Evolutionary conservation across 2,329 filamentous ascomycete genomes (phyloP).

Genomic region (Dissoconium aciculare): DNA sequence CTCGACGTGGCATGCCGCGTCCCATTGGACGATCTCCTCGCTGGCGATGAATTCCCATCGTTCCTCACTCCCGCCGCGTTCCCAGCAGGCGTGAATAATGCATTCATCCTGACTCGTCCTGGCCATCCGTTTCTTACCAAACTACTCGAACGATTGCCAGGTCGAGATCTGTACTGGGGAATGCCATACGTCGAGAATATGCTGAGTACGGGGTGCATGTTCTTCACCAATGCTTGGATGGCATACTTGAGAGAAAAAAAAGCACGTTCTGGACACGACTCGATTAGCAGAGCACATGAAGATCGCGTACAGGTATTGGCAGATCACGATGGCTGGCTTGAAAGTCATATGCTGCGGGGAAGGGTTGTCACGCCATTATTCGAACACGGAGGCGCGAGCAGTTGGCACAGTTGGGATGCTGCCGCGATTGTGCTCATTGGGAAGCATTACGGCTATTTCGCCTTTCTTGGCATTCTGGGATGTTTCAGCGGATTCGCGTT

Average conservation of each 20-base stretch:
- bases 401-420: slow-evolving; percentile 20
- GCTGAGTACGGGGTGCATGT: slow-evolving; percentile 20
- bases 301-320: slow-evolving; percentile 16
- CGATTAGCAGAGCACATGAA: background rate
- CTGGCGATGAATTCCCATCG: background rate
- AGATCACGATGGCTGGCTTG: slow-evolving; percentile 12
- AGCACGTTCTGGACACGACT: background rate
- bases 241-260: slow-evolving; percentile 9
- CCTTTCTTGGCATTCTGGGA: too few species aligned
- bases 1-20: slow-evolving; percentile 17
- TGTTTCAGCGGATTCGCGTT: too few species aligned
- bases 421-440: slow-evolving; percentile 14
- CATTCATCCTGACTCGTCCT: slow-evolving; percentile 17
- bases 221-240: slow-evolving; percentile 19
- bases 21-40: slow-evolving; percentile 10
- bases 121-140: slow-evolving; percentile 14
- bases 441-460: slow-evolving; percentile 13
- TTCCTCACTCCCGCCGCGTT: slow-evolving; percentile 16
- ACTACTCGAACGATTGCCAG: slow-evolving; percentile 11
- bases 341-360: slow-evolving; percentile 17
- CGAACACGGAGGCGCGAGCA: slow-evolving; percentile 17
- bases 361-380: slow-evolving; percentile 17
- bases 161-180: slow-evolving; percentile 13
- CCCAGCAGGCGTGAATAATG: slow-evolving; percentile 21
- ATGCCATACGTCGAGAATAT: slow-evolving; percentile 21